These are phyloP conservation scores for Peronospora destructor DNA, from an alignment of 352 stramenopile genomes.

Conservation along the genomic window DNA sequence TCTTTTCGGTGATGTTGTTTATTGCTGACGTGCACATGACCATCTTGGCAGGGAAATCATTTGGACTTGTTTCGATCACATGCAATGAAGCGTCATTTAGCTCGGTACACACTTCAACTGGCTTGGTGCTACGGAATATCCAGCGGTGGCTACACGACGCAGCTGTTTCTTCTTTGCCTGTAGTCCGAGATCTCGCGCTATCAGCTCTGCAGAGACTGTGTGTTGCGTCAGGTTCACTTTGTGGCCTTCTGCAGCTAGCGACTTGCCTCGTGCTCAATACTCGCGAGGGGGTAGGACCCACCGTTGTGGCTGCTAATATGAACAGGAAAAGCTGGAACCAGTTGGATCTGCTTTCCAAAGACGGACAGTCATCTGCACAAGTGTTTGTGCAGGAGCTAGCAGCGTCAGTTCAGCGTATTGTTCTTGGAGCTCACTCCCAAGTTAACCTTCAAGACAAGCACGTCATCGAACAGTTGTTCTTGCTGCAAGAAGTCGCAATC, in stretches of 20 bases:
- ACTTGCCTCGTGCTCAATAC: constrained; percentile 57
- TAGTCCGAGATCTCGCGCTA: constrained; percentile 57
- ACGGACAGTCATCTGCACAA: constrained; percentile 28
- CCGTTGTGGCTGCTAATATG: constrained; percentile 11
- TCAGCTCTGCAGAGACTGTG: constrained; percentile 52
- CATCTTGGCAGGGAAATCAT: constrained; percentile 27
- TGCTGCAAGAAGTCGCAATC: constrained; percentile 32
- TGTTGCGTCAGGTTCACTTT: constrained; percentile 75
- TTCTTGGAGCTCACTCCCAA: constrained; percentile 34
- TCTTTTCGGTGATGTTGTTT: background rate
- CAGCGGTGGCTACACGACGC: constrained; percentile 64
- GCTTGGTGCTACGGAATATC: constrained; percentile 49
- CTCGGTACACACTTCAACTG: constrained; percentile 41
- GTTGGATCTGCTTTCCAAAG: constrained; percentile 50
- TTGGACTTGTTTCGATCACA: constrained; percentile 41
- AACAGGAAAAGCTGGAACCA: constrained; percentile 45
- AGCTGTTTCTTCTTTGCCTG: constrained; percentile 35
- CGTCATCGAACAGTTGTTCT: constrained; percentile 48
- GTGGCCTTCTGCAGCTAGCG: constrained; percentile 64
- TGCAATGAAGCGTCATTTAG: constrained; percentile 48
- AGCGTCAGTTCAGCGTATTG: constrained; percentile 41
- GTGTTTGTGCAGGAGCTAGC: constrained; percentile 48
- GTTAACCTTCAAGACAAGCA: constrained; percentile 36
- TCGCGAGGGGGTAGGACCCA: background rate
- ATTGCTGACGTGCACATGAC: constrained; percentile 6